Conservation (phyloP, 441 rosid species). For the Pelargonium fulgidum region DNA sequence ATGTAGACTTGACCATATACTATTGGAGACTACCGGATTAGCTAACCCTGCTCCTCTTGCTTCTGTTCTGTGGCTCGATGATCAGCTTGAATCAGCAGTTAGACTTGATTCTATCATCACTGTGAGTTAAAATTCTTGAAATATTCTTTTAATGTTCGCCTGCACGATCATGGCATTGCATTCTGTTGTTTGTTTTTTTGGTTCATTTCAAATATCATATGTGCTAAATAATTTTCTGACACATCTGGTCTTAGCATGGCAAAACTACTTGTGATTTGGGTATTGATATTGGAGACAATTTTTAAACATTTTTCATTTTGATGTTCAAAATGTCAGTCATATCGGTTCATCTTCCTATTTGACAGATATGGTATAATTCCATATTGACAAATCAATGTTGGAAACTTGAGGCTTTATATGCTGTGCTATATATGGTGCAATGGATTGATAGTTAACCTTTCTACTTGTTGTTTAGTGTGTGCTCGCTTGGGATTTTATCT, state of each 20-base stretch:
- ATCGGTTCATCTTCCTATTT: neutral
- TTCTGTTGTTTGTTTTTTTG: neutral
- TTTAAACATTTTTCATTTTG: neutral
- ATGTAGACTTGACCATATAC: constrained; percentile 78
- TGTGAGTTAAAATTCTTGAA: constrained; percentile 33
- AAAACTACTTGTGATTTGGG: neutral
- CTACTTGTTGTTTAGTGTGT: neutral
- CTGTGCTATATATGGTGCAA: neutral
- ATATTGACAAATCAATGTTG: neutral
- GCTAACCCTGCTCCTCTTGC: constrained; percentile 96
- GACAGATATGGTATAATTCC: neutral
- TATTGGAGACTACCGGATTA: constrained; percentile 89
- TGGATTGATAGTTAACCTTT: neutral
- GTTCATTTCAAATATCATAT: neutral
- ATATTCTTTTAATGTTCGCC: neutral
- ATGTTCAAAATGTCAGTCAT: neutral
- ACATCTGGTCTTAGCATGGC: neutral
- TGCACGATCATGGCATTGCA: neutral
- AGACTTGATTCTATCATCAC: constrained; percentile 89
- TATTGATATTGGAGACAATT: neutral
- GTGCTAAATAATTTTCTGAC: neutral
- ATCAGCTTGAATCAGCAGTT: constrained; percentile 77
- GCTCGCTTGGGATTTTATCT: neutral
- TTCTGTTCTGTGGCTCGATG: constrained; percentile 93
- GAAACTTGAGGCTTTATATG: neutral